Base-by-base conservation (phyloP, 139 green algal genomes). In the Auxenochlorella protothecoides region DNA sequence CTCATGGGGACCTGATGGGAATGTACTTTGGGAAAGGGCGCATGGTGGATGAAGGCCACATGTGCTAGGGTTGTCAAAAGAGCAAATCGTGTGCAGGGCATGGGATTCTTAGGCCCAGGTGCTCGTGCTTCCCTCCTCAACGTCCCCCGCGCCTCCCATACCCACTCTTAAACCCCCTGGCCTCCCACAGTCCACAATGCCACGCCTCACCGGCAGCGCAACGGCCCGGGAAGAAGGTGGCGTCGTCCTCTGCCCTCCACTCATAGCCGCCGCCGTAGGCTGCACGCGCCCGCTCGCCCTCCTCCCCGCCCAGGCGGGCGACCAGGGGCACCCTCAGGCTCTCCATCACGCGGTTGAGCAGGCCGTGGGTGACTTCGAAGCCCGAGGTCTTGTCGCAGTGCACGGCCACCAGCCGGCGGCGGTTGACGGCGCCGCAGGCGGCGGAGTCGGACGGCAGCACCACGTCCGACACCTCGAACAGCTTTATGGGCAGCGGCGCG, bases 321-420 rank as follows among this genome's bases (percentile, higher is more conserved):
- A 60, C 51, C 9, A 86, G 68, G 2, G 87, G 87, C 65, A 98
- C 87, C 6, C 84, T 83, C 52, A 97, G 75, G 63, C 96, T 81
- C 72, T 98, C 87, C 95, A 99, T 98, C 16, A 97, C 76, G 3
- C 92, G 79, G 81, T 99, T 96, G 2, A 99, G 85, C 76, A 98
- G 76, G 3, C 95, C 95, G 73, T 99, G 95, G 60, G 96, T 85
- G 44, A 92, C 82, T 79, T 99, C 95, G 81, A 99, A 99, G 53
- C 88, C 88, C 52, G 80, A 85, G 55, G 83, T 82, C 67, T 85
- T 86, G 76, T 80, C 85, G 78, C 85, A 95, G 75, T 88, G 83
- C 61, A 97, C 84, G 5, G 93, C 95, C 14, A 93, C 83, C 55
- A 99, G 73, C 52, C 88, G 90, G 53, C 95, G 83, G 75, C 89